These are phyloP conservation scores for Candida odintsovae DNA, from an alignment of 805 yeast species.

Conservation along the genomic window DNA sequence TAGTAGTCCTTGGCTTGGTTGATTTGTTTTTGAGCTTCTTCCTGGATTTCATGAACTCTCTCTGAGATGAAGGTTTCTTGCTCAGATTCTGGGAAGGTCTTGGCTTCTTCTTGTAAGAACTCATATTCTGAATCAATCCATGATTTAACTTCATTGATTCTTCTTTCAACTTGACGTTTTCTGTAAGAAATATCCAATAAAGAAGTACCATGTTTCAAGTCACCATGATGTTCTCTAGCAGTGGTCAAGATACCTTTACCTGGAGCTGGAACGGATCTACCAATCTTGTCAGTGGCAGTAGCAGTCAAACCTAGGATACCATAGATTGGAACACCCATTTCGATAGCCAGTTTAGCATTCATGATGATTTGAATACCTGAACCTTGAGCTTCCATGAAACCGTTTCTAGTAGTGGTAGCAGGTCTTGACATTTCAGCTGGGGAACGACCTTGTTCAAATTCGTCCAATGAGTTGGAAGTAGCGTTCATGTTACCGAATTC, in stretches of 20 bases:
- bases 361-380: constrained; percentile 95
- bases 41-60: constrained; percentile 79
- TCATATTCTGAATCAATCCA: constrained; percentile 85
- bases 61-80: constrained; percentile 64
- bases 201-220: constrained; percentile 71
- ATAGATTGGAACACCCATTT: constrained; percentile 99
- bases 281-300: constrained; percentile 97
- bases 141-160: constrained; percentile 67
- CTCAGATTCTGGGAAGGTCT: constrained; percentile 40
- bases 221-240: constrained; percentile 89
- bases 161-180: constrained; percentile 77
- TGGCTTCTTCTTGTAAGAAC: constrained; percentile 65
- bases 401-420: constrained; percentile 89
- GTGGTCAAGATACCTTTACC: constrained; percentile 99
- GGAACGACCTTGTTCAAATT: constrained; percentile 92
- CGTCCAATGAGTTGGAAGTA: constrained; percentile 84
- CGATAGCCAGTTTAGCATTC: constrained; percentile 89
- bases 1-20: constrained; percentile 86
- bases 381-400: constrained; percentile 99
- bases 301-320: constrained; percentile 93
- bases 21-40: constrained; percentile 80
- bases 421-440: constrained; percentile 99
- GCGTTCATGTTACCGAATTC: constrained; percentile 99
- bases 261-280: constrained; percentile 99
- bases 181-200: constrained; percentile 89